These are phyloP conservation scores for Scolecobasidium constrictum DNA, from an alignment of 2,329 filamentous ascomycete species.

Conservation along the genomic window DNA sequence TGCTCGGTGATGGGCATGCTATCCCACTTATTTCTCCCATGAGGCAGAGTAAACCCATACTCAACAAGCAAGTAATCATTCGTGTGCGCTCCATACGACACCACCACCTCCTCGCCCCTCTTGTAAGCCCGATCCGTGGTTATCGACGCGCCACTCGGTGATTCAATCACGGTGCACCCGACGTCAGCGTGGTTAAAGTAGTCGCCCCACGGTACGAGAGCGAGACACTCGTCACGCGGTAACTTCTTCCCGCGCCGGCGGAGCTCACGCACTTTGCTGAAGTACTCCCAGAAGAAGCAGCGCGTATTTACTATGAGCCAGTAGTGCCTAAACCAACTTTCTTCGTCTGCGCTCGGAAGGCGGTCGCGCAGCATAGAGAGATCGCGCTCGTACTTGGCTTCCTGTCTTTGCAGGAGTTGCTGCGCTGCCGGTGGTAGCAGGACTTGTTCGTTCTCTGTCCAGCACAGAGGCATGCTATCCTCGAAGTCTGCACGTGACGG, in stretches of 20 bases:
- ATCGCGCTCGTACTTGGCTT: conserved; percentile 39
- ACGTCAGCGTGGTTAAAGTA: conserved; percentile 51
- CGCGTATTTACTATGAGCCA: conserved; percentile 53
- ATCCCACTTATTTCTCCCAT: conserved; percentile 24
- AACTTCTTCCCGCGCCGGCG: conserved; percentile 18
- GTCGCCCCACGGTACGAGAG: conserved; percentile 61
- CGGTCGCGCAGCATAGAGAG: conserved; percentile 34
- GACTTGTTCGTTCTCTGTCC: conserved; percentile 31
- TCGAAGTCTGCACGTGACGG: conserved; percentile 52
- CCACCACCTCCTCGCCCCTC: conserved; percentile 53
- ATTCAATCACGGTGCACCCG: conserved; percentile 16
- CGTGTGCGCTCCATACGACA: conserved; percentile 59
- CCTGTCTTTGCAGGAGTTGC: conserved; percentile 44
- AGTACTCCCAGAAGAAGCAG: conserved; percentile 45
- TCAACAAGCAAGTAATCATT: conserved; percentile 65
- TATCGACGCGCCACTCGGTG: neutral
- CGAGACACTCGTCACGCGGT: conserved; percentile 49
- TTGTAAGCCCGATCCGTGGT: neutral
- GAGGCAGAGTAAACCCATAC: conserved; percentile 22
- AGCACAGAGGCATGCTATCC: conserved; percentile 46
- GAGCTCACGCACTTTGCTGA: conserved; percentile 30
- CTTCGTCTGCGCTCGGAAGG: conserved; percentile 31
- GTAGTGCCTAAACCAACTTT: conserved; percentile 40
- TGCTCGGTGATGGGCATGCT: conserved; percentile 30
- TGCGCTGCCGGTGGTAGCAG: conserved; percentile 21